These are phyloP conservation scores for Ophiocytium majus DNA, from an alignment of 352 stramenopile species.

Conservation along the genomic window DNA sequence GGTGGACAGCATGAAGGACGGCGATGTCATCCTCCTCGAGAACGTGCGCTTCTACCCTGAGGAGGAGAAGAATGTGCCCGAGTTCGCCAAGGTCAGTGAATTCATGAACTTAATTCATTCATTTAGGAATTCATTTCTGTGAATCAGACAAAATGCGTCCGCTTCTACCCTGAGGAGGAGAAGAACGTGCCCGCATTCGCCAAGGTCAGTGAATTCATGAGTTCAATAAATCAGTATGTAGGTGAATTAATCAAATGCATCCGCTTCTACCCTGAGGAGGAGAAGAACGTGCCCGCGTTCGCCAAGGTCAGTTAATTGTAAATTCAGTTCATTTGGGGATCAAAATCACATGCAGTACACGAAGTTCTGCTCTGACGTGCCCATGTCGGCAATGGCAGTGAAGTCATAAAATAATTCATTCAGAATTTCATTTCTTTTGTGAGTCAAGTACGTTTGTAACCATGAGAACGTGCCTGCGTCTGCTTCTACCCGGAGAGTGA, in stretches of 20 bases:
- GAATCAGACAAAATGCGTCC: slow-evolving; percentile 60
- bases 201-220: too few species aligned
- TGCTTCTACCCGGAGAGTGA: slow-evolving; percentile 96
- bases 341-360: too few species aligned
- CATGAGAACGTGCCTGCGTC: too few species aligned
- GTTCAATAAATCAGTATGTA: too few species aligned
- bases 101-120: too few species aligned
- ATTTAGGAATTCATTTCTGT: slow-evolving; percentile 5
- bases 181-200: slow-evolving; percentile 91
- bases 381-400: too few species aligned
- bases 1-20: slow-evolving; percentile 75
- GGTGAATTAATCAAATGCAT: slow-evolving; percentile 56
- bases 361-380: too few species aligned
- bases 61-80: slow-evolving; percentile 91
- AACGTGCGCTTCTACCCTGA: slow-evolving; percentile 96
- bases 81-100: slow-evolving; percentile 78
- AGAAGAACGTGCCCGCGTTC: slow-evolving; percentile 90
- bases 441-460: background rate
- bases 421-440: background rate
- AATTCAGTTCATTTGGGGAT: slow-evolving; percentile 53
- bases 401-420: too few species aligned
- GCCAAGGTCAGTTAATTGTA: slow-evolving; percentile 62
- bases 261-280: slow-evolving; percentile 96
- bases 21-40: slow-evolving; percentile 85
- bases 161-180: slow-evolving; percentile 96